A percentile compares a stretch with the other conserved stretches of the same genome.
phyloP scores from a whole-genome alignment of 2,329 filamentous ascomycete species.

The Hymenotorrendiella dingleyae region DNA sequence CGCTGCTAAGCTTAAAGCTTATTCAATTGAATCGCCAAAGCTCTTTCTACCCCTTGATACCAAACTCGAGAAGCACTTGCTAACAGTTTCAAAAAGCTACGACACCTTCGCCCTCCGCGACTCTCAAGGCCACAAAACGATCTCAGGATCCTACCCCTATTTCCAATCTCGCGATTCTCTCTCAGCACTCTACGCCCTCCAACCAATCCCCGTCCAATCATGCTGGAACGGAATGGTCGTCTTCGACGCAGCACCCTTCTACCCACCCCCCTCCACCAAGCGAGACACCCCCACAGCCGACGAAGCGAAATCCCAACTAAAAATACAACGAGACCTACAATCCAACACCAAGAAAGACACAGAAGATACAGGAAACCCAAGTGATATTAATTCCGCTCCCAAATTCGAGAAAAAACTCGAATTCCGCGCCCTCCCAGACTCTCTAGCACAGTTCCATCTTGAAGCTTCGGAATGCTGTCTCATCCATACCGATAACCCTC shows the following conservation, averaged over 20 bases:
- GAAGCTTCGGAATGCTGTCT: slow-evolving; percentile 79
- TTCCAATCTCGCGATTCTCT: slow-evolving; percentile 47
- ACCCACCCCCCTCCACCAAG: slow-evolving; percentile 22
- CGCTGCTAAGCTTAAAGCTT: no score
- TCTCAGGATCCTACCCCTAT: slow-evolving; percentile 54
- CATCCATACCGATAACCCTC: slow-evolving; percentile 64
- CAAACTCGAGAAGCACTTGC: neutral
- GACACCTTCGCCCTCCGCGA: slow-evolving; percentile 60
- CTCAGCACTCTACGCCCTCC: slow-evolving; percentile 44
- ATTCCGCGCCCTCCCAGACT: slow-evolving; percentile 61
- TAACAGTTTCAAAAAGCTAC: slow-evolving; percentile 39
- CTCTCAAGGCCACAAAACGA: slow-evolving; percentile 41
- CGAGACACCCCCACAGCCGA: neutral
- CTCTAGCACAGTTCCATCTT: slow-evolving; percentile 55
- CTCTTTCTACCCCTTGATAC: neutral
- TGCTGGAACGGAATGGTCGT: slow-evolving; percentile 54
- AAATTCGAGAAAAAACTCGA: slow-evolving; percentile 30
- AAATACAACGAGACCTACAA: neutral
- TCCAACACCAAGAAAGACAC: neutral
- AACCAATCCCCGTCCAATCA: slow-evolving; percentile 44
- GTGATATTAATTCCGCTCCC: no score
- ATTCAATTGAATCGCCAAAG: no score
- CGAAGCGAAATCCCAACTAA: neutral
- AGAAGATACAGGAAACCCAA: neutral
- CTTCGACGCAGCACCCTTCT: slow-evolving; percentile 51